Evolutionary conservation across 129 eudicot genomes (phyloP).

Genomic region (Lactuca saligna): DNA sequence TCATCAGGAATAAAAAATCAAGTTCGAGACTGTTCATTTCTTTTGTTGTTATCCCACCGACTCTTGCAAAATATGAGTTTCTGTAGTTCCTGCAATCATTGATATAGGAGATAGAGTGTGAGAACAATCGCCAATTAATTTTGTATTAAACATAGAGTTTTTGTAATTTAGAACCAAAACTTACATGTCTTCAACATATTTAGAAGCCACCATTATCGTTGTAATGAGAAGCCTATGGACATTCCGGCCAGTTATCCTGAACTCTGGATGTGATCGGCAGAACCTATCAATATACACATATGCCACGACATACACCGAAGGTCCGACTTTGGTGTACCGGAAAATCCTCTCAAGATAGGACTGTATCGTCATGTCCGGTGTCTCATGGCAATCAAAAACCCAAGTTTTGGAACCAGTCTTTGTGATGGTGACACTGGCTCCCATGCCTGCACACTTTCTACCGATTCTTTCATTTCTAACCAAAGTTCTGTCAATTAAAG

Average conservation of each 20-base stretch:
- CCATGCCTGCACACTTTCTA: constrained; percentile 37
- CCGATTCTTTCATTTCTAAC: constrained; percentile 70
- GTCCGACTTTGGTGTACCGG: constrained; percentile 83
- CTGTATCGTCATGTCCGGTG: constrained; percentile 82
- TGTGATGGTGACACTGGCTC: constrained; percentile 16
- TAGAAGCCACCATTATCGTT: constrained; percentile 92
- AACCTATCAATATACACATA: constrained; percentile 88
- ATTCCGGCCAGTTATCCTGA: constrained; percentile 65
- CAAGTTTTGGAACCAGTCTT: constrained; percentile 35
- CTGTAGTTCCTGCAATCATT: constrained; percentile 79
- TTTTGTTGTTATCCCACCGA: constrained; percentile 77
- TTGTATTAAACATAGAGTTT: neutral
- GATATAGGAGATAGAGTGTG: neutral
- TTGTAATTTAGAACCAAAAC: constrained; percentile 30
- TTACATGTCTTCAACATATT: constrained; percentile 97
- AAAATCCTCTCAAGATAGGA: constrained; percentile 89
- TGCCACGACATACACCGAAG: constrained; percentile 89
- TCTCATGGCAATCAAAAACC: constrained; percentile 67
- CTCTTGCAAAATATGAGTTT: constrained; percentile 89
- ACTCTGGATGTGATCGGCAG: constrained; percentile 63
- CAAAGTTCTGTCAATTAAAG: constrained; percentile 71
- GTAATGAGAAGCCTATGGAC: constrained; percentile 95
- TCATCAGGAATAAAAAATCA: constrained; percentile 79
- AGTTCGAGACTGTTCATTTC: constrained; percentile 86
- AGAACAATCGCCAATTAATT: constrained; percentile 11